Conservation (phyloP, 176 grass and related monocot species). For the Oryza punctata region DNA sequence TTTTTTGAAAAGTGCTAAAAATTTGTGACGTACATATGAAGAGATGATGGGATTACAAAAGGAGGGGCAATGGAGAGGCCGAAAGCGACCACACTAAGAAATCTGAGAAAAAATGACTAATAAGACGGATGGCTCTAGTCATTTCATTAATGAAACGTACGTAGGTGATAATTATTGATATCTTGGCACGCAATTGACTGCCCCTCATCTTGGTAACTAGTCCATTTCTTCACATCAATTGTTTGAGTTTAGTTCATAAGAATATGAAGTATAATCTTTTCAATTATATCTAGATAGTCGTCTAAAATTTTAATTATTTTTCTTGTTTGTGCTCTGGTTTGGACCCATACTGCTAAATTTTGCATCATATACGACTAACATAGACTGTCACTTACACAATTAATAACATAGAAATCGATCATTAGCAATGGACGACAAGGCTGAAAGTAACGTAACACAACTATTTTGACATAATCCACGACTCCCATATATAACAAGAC, state of each 20-base stretch:
- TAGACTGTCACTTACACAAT: background rate
- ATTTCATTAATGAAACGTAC: background rate
- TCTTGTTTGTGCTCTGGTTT: background rate
- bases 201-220: background rate
- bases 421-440: background rate
- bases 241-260: background rate
- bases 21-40: background rate
- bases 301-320: background rate
- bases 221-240: background rate
- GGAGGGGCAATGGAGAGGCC: background rate
- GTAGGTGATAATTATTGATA: too few species aligned
- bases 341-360: background rate
- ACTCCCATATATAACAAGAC: background rate
- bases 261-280: too few species aligned
- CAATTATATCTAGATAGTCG: background rate
- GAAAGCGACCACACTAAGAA: background rate
- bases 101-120: background rate
- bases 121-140: background rate
- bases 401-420: background rate
- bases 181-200: background rate
- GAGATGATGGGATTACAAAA: background rate
- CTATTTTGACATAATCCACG: too few species aligned
- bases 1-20: background rate
- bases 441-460: background rate
- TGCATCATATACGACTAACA: background rate